A percentile compares a stretch with the other conserved stretches of the same genome.
phyloP scores from a whole-genome alignment of 2,329 filamentous ascomycete species.

The Colletotrichum gigasporum region DNA sequence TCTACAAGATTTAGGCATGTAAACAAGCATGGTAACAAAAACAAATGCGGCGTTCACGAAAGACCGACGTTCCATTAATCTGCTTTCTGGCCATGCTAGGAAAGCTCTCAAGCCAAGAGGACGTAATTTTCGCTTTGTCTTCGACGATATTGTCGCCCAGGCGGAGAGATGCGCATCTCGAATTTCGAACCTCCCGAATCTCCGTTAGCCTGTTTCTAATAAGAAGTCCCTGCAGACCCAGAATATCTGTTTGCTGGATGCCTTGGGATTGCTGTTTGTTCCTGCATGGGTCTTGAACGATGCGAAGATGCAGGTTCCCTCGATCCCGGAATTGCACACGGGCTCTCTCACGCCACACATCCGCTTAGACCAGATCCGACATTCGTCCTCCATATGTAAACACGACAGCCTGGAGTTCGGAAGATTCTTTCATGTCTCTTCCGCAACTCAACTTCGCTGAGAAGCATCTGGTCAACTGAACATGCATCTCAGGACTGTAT shows the following conservation, averaged over 20 bases:
- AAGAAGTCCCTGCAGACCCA: neutral
- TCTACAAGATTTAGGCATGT: neutral
- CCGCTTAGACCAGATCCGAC: too few relatives aligned
- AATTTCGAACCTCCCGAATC: neutral
- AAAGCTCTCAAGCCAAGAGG: too few relatives aligned
- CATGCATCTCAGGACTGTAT: neutral
- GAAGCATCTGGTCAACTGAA: neutral
- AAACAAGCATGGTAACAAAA: too few relatives aligned
- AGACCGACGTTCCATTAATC: too few relatives aligned
- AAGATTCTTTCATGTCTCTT: neutral
- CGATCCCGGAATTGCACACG: slow-evolving; percentile 2
- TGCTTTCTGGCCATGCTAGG: too few relatives aligned
- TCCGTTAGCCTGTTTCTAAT: neutral
- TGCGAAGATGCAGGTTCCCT: slow-evolving; percentile 19
- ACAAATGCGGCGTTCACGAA: too few relatives aligned
- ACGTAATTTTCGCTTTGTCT: too few relatives aligned
- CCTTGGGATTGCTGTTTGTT: slow-evolving; percentile 4
- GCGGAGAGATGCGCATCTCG: too few relatives aligned
- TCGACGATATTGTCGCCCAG: too few relatives aligned
- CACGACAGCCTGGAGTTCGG: neutral
- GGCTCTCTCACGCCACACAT: neutral
- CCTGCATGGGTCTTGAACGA: neutral
- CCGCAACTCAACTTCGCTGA: too few relatives aligned
- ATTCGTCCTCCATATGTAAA: slow-evolving; percentile 3
- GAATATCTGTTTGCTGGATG: neutral